Base-by-base conservation (phyloP, 495 filamentous ascomycete species). In the Aspergillus haitiensis region DNA sequence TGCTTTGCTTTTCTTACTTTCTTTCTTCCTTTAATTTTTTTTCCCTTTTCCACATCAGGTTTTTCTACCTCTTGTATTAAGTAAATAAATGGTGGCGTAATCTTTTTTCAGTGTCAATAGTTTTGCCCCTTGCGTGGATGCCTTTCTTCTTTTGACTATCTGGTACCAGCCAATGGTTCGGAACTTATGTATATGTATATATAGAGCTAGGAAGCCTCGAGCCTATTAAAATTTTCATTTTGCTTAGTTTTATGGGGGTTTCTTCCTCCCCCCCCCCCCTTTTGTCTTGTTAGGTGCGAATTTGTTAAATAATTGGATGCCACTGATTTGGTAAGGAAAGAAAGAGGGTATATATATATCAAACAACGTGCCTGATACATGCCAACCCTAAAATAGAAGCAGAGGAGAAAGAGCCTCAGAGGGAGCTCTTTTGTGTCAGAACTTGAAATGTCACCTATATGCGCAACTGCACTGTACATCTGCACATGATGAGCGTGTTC, bases 91-190 rank as follows among this genome's bases (percentile, higher is more conserved):
- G 2, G 31, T 27, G 40, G 10, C 53, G 53, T 35, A 31, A 56
- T 47, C 45, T 56, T 32, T 2, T 11, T 36, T 15, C 18, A 35
- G 8, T 12, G 44, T 47, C 54, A 48, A 48, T 48, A 48, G 42
- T 37, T 10, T 11, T 27, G 21, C 31, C 54, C 42, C 54, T 56
- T 56, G 44, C 54, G 27, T 48, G 15, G 9, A 7, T 21, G 21
- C 5, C 7, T 21, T 2, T 21, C 44, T 27, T 27, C 21, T 27
- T 27, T 27, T 27, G 21, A 27, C 21, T 27, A 27, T 27, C 21
- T 27, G 1, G 21, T 27, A 27, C 21, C 1, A 27, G 21, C 21
- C 21, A 27, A 27, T 27, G 21, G 21, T 27, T 27, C 21, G 21
- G 21, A 27, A 27, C 21, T 1, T 27, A 27, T 27, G 21, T 27